Evolutionary conservation across 1,284 basidiomycete genomes (phyloP).

Genomic region (Trichosporon ovoides): DNA sequence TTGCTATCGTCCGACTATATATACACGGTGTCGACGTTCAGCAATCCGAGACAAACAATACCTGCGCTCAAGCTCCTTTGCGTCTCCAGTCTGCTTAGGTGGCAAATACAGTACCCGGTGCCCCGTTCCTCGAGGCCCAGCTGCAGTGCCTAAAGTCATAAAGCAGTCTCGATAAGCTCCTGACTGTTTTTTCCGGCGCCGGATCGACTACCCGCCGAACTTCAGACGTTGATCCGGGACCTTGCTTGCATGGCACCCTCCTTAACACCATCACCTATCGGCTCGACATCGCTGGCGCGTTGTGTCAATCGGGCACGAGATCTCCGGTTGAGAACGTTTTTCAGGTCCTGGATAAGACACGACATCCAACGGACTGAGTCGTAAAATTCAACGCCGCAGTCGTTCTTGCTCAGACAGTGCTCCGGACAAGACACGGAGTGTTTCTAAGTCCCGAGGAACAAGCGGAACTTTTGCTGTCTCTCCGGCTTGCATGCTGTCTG

Average conservation of each 20-base stretch:
- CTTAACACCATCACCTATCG: neutral
- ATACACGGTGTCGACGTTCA: constrained; percentile 1
- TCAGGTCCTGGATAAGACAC: neutral
- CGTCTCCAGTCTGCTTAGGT: too few relatives aligned
- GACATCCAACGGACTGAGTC: neutral
- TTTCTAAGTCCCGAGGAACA: too few relatives aligned
- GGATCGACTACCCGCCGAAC: neutral
- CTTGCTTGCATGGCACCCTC: neutral
- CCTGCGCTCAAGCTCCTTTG: neutral
- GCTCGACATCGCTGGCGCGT: constrained; percentile 1
- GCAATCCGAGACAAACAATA: neutral
- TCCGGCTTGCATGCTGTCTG: neutral
- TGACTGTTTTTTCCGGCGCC: too few relatives aligned
- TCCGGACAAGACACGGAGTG: neutral
- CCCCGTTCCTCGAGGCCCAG: too few relatives aligned
- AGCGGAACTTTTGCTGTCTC: neutral
- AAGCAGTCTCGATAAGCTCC: too few relatives aligned
- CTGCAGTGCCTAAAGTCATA: too few relatives aligned
- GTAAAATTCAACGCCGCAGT: neutral
- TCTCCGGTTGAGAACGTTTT: neutral
- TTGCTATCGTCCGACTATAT: neutral
- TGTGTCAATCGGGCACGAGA: neutral
- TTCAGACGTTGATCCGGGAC: constrained; percentile 1
- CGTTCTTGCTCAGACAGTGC: neutral
- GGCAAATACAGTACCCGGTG: too few relatives aligned